Evolutionary conservation across 768 basidiomycete genomes (phyloP), one percentile per base, ranked within the genome.

Genomic region (Sarcodon aspratus): DNA sequence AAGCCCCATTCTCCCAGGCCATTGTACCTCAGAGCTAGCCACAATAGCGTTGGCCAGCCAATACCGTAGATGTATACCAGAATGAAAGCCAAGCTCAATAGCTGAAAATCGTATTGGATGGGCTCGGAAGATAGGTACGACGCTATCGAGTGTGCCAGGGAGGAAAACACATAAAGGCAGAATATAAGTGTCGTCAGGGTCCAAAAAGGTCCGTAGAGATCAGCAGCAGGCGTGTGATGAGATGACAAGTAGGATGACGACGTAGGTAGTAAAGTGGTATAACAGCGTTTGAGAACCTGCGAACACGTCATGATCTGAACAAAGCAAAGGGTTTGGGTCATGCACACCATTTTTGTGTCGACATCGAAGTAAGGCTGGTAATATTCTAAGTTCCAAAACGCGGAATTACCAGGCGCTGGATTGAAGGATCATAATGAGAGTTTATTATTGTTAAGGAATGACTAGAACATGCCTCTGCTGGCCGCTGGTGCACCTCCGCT

Each of bases 141-240:
- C 2, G 85, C 72, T 55, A 98, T 84, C 44, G 90, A 90, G 12
- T 89, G 81, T 7, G 85, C 89, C 36, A 98, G 82, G 33, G 89
- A 92, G 1, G 95, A 96, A 21, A 87, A 94, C 50, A 96, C 79
- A 71, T 94, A 97, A 51, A 97, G 80, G 0, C 84, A 75, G 61
- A 98, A 90, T 40, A 96, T 85, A 53, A 99, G 79, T 1, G 95
- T 98, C 1, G 93, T 95, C 35, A 96, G 76, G 0, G 94, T 91
- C 95, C 95, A 99, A 70, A 99, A 97, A 1, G 95, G 93, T 0
- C 94, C 94, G 61, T 88, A 85, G 36, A 89, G 76, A 61, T 89
- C 86, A 12, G 72, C 61, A 37, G 81, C 72, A 38, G 84, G 84
- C 47, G 71, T 75, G 33, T 83, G 72, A 51, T 82, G 77, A 10